Conservation (phyloP, 1,139 yeast species). For the Debaryomyces subglobosus region DNA sequence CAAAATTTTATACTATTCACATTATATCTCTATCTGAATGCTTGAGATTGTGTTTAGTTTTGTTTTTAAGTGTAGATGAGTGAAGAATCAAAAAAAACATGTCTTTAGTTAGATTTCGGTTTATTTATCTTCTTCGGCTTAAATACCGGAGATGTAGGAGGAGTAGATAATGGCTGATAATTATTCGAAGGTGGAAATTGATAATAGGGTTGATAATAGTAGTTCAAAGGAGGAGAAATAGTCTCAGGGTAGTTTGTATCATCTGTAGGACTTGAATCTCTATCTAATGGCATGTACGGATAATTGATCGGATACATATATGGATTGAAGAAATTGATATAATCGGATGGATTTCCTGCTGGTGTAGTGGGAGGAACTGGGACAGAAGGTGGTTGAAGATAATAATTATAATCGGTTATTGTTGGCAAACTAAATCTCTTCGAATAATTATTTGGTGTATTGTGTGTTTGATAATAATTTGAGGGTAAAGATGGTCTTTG, state of each 20-base stretch:
- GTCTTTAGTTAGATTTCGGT: background rate
- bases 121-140: slow-evolving; percentile 4
- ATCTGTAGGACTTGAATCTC: slow-evolving; percentile 2
- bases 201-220: slow-evolving; percentile 11
- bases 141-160: slow-evolving; percentile 10
- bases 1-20: slow-evolving; percentile 1
- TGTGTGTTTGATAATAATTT: slow-evolving; percentile 10
- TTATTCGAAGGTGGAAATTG: slow-evolving; percentile 9
- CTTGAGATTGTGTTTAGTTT: background rate
- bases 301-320: slow-evolving; percentile 10
- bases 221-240: slow-evolving; percentile 9
- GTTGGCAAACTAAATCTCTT: slow-evolving; percentile 17
- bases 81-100: background rate
- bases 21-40: background rate
- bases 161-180: slow-evolving; percentile 28
- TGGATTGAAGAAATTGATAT: slow-evolving; percentile 12
- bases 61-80: background rate
- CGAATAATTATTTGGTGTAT: slow-evolving; percentile 8
- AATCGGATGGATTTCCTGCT: slow-evolving; percentile 12
- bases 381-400: slow-evolving; percentile 9
- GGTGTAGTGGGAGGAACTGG: slow-evolving; percentile 12
- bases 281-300: slow-evolving; percentile 4
- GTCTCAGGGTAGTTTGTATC: background rate
- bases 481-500: slow-evolving; percentile 13
- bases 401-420: slow-evolving; percentile 9